phyloP scores from a whole-genome alignment of 1,139 yeast genomes.

The Lodderomyces elongisporus region DNA sequence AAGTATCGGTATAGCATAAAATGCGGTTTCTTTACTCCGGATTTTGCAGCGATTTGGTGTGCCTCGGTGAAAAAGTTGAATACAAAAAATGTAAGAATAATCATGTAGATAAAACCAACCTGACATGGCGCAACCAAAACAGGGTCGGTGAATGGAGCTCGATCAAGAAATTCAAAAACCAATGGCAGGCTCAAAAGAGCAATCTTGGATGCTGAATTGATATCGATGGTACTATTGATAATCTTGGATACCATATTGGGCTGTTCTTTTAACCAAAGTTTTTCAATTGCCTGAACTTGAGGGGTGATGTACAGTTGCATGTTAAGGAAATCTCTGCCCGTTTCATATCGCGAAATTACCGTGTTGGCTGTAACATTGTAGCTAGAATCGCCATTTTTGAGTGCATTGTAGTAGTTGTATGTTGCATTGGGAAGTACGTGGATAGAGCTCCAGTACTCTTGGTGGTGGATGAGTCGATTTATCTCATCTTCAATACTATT shows the following conservation, averaged over 20 bases:
- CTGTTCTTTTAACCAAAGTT: conserved; percentile 9
- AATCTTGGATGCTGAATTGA: conserved; percentile 14
- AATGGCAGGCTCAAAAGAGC: conserved; percentile 31
- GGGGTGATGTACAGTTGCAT: conserved; percentile 13
- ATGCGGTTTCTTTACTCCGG: conserved; percentile 26
- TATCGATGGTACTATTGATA: conserved; percentile 5
- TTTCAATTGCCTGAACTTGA: conserved; percentile 8
- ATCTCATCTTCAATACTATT: conserved; percentile 30
- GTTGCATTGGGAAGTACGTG: conserved; percentile 39
- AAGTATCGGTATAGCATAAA: conserved; percentile 28
- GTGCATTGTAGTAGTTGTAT: conserved; percentile 23
- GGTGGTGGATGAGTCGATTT: conserved; percentile 36
- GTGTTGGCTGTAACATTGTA: conserved; percentile 26
- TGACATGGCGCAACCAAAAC: conserved; percentile 61
- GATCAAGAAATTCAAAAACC: conserved; percentile 37
- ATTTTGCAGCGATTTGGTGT: conserved; percentile 42
- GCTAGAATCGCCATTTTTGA: conserved; percentile 19
- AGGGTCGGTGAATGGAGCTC: conserved; percentile 46
- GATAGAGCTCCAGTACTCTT: conserved; percentile 41
- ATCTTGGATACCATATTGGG: conserved; percentile 6
- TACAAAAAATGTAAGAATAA: conserved; percentile 59
- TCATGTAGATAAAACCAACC: conserved; percentile 70
- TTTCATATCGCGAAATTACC: conserved; percentile 29
- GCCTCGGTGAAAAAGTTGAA: conserved; percentile 53
- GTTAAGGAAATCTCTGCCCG: conserved; percentile 34